Evolutionary conservation across 2,329 filamentous ascomycete species (phyloP).

Genomic region (Exophiala mesophila): DNA sequence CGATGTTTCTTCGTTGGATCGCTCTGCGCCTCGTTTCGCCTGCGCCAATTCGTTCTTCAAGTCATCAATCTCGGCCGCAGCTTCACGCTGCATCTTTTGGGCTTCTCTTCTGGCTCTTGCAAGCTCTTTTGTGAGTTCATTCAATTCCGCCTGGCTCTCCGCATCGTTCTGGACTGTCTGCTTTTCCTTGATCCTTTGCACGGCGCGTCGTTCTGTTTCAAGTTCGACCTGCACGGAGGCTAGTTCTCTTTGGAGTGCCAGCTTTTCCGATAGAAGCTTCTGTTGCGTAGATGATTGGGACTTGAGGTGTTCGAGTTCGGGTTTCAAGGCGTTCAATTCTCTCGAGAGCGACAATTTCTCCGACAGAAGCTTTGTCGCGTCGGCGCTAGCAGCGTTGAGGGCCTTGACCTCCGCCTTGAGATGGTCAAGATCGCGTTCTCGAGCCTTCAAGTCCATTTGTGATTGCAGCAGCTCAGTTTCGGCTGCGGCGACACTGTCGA

Average conservation of each 20-base stretch:
- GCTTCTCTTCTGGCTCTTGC: slow-evolving; percentile 25
- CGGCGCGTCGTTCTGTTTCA: slow-evolving; percentile 71
- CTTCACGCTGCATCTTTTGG: slow-evolving; percentile 2
- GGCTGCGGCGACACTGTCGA: slow-evolving; percentile 33
- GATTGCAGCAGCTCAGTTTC: slow-evolving; percentile 47
- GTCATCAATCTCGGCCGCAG: slow-evolving; percentile 40
- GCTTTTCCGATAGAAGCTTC: slow-evolving; percentile 68
- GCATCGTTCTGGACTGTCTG: slow-evolving; percentile 45
- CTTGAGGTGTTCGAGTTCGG: slow-evolving; percentile 59
- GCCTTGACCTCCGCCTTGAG: slow-evolving; percentile 64
- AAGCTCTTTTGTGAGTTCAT: slow-evolving; percentile 47
- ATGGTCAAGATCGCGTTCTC: slow-evolving; percentile 52
- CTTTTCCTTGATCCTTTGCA: slow-evolving; percentile 53
- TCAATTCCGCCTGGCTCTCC: slow-evolving; percentile 38
- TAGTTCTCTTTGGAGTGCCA: slow-evolving; percentile 72
- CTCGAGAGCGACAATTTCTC: slow-evolving; percentile 60
- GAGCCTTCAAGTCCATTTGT: slow-evolving; percentile 48
- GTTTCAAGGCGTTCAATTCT: slow-evolving; percentile 55
- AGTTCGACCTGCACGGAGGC: slow-evolving; percentile 73
- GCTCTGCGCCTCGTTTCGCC: slow-evolving; percentile 39
- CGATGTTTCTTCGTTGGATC: slow-evolving; percentile 9
- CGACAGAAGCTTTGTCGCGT: slow-evolving; percentile 64
- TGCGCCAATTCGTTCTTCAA: slow-evolving; percentile 48
- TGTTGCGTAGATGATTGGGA: slow-evolving; percentile 59
- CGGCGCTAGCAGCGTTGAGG: slow-evolving; percentile 61